Base-by-base conservation (phyloP, 2,329 filamentous ascomycete species). In the Oidium heveae region DNA sequence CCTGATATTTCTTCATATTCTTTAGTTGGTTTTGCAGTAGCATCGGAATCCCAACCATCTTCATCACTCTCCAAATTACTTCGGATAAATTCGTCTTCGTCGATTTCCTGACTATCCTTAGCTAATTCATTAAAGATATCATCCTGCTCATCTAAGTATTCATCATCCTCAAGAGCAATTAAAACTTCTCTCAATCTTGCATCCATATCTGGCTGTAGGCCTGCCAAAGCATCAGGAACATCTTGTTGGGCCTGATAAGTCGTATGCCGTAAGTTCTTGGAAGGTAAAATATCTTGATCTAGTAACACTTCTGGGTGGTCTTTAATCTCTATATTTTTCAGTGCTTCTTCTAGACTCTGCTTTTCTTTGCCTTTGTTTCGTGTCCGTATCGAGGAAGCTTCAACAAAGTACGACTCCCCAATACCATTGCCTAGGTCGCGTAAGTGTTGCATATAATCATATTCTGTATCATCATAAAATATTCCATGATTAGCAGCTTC, bases 381-480 rank as follows among this genome's bases (percentile, higher is more conserved):
- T 55, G 74, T 74, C 54, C 69, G 66, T n/a, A 72, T 66, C 13
- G 72, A 68, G 54, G 76, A 74, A n/a, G 77, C 74, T 61, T 95
- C 87, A 41, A 98, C 75, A 64, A 94, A 96, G 51, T 88, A 80
- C 33, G 82, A 78, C 55, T 87, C 82, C 33, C 84, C 84, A 2
- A 64, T 64, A 2, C 72, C 86, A 46, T 72, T 68, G 56, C 81
- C 81, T n/a, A 98, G 71, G 62, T 96, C 91, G 55, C 87, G 83
- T 74, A 98, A 72, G 68, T 98, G 91, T 68, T 98, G 91, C 91
- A 98, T 98, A 70, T 98, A 98, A 68, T 98, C 91, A 69, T 98
- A 98, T 64, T 86, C 77, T 59, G 85, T 83, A 69, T 98, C 91
- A 68, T 98, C 93, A 67, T 76, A 98, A 72, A 84, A 98, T 59